These are phyloP conservation scores for Pseudonectria buxi DNA, from an alignment of 2,329 filamentous ascomycete species.

Conservation along the genomic window DNA sequence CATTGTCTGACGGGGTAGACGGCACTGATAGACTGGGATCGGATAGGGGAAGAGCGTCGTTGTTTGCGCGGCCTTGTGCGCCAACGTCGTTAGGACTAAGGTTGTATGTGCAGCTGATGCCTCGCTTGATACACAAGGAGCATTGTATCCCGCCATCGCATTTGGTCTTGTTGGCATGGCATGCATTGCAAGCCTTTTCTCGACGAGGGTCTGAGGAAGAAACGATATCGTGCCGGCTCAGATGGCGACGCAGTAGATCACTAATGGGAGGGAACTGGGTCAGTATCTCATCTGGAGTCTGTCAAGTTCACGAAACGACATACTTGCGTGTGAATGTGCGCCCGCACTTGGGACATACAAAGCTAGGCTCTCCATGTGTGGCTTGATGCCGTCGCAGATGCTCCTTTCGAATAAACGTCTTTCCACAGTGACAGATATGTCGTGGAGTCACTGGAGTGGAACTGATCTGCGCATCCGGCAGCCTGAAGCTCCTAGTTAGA, in stretches of 20 bases:
- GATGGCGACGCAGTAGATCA: slow-evolving; percentile 33
- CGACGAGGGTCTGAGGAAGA: slow-evolving; percentile 26
- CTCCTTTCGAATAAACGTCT: slow-evolving; percentile 34
- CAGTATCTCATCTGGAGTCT: background rate
- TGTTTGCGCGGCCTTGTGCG: slow-evolving; percentile 4
- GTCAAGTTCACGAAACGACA: slow-evolving; percentile 7
- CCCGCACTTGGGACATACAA: slow-evolving; percentile 30
- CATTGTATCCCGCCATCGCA: slow-evolving; percentile 36
- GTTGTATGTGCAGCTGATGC: slow-evolving; percentile 31
- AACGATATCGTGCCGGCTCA: slow-evolving; percentile 27
- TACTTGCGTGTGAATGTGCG: slow-evolving; percentile 34
- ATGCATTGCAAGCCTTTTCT: slow-evolving; percentile 36
- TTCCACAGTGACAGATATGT: slow-evolving; percentile 34
- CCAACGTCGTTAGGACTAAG: slow-evolving; percentile 11
- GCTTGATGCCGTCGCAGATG: slow-evolving; percentile 34
- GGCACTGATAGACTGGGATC: background rate
- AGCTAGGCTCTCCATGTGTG: slow-evolving; percentile 29
- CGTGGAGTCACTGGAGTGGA: slow-evolving; percentile 10
- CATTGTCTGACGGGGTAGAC: too few relatives aligned
- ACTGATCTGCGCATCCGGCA: too few relatives aligned
- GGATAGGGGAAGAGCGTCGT: background rate
- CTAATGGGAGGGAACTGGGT: slow-evolving; percentile 12
- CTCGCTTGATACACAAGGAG: slow-evolving; percentile 32
- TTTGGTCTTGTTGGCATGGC: slow-evolving; percentile 39
- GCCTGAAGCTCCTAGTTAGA: too few relatives aligned